A percentile compares a stretch with the other conserved stretches of the same genome.
Conservation (phyloP, 108 stramenopile genomes). For the Pseudonitzschia delicatissima region DNA sequence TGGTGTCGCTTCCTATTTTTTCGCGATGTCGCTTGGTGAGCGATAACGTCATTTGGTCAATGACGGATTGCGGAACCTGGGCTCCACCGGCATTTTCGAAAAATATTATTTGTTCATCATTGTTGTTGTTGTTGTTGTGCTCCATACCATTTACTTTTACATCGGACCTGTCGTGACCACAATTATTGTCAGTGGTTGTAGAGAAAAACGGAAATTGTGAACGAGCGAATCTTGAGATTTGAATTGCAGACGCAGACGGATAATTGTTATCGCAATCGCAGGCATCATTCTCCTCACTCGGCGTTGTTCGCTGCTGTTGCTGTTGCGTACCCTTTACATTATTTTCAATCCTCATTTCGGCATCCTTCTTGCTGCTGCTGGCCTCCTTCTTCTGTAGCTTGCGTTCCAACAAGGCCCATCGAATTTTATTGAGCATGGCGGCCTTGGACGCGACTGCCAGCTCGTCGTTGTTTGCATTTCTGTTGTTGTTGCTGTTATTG, state of each 20-base stretch:
- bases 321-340: slow-evolving; percentile 29
- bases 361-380: neutral
- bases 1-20: slow-evolving; percentile 41
- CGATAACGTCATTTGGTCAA: slow-evolving; percentile 39
- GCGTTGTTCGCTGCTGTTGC: neutral
- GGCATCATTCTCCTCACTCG: neutral
- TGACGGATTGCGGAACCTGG: slow-evolving; percentile 67
- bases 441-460: slow-evolving; percentile 74
- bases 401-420: slow-evolving; percentile 75
- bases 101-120: slow-evolving; percentile 49
- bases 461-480: neutral
- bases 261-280: neutral
- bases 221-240: slow-evolving; percentile 46
- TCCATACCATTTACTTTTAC: neutral
- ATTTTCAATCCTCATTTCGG: neutral
- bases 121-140: neutral
- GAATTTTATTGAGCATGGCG: slow-evolving; percentile 68
- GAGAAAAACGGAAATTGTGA: slow-evolving; percentile 69
- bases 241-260: neutral
- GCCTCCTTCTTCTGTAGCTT: slow-evolving; percentile 27
- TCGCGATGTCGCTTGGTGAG: slow-evolving; percentile 59
- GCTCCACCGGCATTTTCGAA: slow-evolving; percentile 87
- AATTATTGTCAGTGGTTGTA: neutral
- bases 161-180: neutral
- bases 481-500: neutral